Base-by-base conservation (phyloP, 164 flowering plant genomes). In the Magnolia kwangsiensis region DNA sequence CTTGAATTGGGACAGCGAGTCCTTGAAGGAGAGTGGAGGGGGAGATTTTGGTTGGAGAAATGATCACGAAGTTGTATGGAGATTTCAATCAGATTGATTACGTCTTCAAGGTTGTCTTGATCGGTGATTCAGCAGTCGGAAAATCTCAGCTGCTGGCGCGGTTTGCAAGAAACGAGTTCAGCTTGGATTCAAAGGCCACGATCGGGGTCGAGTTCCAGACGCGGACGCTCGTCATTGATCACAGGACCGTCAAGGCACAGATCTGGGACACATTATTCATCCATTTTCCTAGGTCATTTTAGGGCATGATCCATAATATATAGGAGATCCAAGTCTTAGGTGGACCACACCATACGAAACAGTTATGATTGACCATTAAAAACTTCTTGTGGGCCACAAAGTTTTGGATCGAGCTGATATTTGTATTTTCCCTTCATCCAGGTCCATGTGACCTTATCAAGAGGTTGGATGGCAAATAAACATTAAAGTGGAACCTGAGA, bases 171-270 rank as follows among this genome's bases (percentile, higher is more conserved):
- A 89, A 90, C 51, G 92, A 90, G 76, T 90, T 90, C 70, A 88
- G 80, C 63, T 72, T 87, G 76, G 90, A 90, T 84, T 86, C 94
- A 0, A 90, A 90, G 74, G 93, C 93, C 1, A 90, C 93, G 0
- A 90, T 90, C 45, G 93, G 93, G 29, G 93, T 90, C n/a, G 93
- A 90, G 76, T 90, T 90, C 70, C 94, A 90, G 78, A 90, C 91
- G 1, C 87, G 88, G 73, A 88, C 94, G 6, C 89, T 90, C 7
- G 64, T 72, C 16, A 84, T 90, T 11, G 89, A 90, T 81, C 73
- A 88, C 65, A 90, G 86, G 78, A 89, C 90, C 0, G 86, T 88
- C n/a, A 89, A 90, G 81, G 92, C 94, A 3, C 94, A 90, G 83
- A 90, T 90, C 55, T 90, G 93, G 93, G 91, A 90, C 75, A 27